These are phyloP conservation scores for Tolypocladium sp. DNA, from an alignment of 2,329 filamentous ascomycete species.

Conservation along the genomic window DNA sequence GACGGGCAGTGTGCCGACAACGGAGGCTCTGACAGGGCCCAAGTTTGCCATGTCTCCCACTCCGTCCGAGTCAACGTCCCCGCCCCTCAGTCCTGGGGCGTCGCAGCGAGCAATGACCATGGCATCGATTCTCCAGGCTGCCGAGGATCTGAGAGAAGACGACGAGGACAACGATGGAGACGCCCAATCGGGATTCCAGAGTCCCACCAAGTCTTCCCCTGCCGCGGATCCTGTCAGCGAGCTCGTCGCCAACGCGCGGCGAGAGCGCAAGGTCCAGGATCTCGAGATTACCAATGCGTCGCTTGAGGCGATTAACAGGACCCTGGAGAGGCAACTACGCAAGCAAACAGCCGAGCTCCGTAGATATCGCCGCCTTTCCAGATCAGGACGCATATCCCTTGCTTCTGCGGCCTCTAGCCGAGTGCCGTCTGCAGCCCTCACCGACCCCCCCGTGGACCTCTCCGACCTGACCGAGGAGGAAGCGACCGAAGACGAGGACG, in stretches of 20 bases:
- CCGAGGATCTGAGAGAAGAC: constrained; percentile 37
- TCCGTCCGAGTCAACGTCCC: constrained; percentile 27
- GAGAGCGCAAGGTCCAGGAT: constrained; percentile 91
- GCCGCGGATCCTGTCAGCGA: constrained; percentile 59
- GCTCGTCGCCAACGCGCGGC: constrained; percentile 75
- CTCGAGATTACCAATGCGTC: constrained; percentile 95
- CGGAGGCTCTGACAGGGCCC: constrained; percentile 26
- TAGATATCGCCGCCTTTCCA: constrained; percentile 75
- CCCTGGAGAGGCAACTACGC: constrained; percentile 80
- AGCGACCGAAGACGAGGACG: constrained; percentile 31
- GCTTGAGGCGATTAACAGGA: constrained; percentile 87
- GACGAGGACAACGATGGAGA: constrained; percentile 15
- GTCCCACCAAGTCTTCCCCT: constrained; percentile 47
- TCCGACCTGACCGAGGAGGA: constrained; percentile 39
- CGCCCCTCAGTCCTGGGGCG: constrained; percentile 21
- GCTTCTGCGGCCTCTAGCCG: constrained; percentile 36
- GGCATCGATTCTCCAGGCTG: constrained; percentile 46
- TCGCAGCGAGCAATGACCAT: constrained; percentile 33
- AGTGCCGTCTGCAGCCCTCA: constrained; percentile 33
- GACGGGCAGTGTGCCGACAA: constrained; percentile 26
- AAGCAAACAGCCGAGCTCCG: constrained; percentile 86
- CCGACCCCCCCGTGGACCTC: constrained; percentile 32
- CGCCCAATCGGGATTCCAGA: constrained; percentile 32
- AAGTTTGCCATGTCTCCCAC: constrained; percentile 21
- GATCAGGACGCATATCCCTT: constrained; percentile 65